Base-by-base conservation (phyloP, 2,329 filamentous ascomycete genomes). In the Berkeleyomyces rouxiae region DNA sequence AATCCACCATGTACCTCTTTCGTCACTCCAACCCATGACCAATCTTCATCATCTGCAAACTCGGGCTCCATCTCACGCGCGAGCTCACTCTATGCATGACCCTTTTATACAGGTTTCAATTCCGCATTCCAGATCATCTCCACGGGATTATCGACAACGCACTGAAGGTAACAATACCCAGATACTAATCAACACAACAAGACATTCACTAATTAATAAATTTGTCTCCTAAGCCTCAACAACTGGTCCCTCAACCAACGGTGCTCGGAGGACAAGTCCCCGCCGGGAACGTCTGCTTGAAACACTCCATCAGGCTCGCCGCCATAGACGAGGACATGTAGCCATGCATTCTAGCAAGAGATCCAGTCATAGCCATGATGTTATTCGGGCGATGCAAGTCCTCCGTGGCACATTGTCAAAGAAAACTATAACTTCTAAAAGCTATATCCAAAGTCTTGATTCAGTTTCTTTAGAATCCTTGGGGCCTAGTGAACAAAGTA, bases 401-500 rank as follows among this genome's bases (percentile, higher is more conserved):
- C 67, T 78, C 42, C 76, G 79, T 49, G 78, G 78, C 13, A 70
- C 74, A 6, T 64, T 75, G 31, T 68, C 72, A 0, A 75, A 70
- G 46, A 78, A 77, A 67, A 71, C 75, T 66, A 74, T 80, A 5
- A 78, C 78, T 2, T 80, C 78, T 0, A 76, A 72, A 65, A 70
- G 68, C 13, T 78, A 78, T 2, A 69, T 82, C 10, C 70, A 71
- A 10, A 75, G 77, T 4, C 70, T 82, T 2, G 70, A 79, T 65
- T 75, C 71, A 58, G 75, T 83, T 3, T 68, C 75, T 4, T 69
- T 80, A 13, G 68, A 73, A 0, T 75, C 74, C 7, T 69, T 83
- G 2, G 68, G 75, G 0, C 74, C 78, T 13, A 61, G 62, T 23
- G 65, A 65, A 42, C 62, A 46, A 64, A 61, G 66, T 67, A 65